Conservation (phyloP, 805 yeast genomes). For the Wickerhamomyces silvicola region DNA sequence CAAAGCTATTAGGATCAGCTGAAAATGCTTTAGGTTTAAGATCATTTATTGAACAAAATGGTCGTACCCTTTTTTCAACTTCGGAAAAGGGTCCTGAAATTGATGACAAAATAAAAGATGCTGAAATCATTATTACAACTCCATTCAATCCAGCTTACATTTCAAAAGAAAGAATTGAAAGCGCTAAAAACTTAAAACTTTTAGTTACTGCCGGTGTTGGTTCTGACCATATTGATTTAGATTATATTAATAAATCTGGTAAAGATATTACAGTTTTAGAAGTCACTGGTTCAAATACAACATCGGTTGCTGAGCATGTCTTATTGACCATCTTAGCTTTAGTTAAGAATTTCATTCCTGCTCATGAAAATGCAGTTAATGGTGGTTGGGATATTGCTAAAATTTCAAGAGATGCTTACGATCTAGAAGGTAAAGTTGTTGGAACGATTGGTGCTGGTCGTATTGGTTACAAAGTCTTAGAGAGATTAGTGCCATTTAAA, state of each 20-base stretch:
- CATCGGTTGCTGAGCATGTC: slow-evolving; percentile 77
- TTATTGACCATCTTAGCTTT: slow-evolving; percentile 65
- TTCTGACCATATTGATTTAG: slow-evolving; percentile 71
- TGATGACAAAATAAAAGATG: slow-evolving; percentile 61
- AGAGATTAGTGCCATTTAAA: slow-evolving; percentile 65
- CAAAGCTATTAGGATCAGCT: slow-evolving; percentile 58
- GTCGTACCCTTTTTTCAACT: slow-evolving; percentile 63
- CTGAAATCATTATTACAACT: slow-evolving; percentile 73
- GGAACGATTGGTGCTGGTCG: slow-evolving; percentile 83
- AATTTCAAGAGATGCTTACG: slow-evolving; percentile 66
- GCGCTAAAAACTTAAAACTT: slow-evolving; percentile 65
- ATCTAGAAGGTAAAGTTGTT: slow-evolving; percentile 67
- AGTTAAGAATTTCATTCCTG: slow-evolving; percentile 73
- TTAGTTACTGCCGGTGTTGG: slow-evolving; percentile 82
- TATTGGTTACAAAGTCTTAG: slow-evolving; percentile 71
- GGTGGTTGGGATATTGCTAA: slow-evolving; percentile 76
- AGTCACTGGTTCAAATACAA: slow-evolving; percentile 79
- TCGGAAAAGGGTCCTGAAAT: slow-evolving; percentile 61
- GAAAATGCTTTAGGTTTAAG: slow-evolving; percentile 74
- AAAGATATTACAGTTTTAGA: slow-evolving; percentile 62
- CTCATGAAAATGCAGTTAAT: slow-evolving; percentile 57
- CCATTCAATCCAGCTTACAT: slow-evolving; percentile 82
- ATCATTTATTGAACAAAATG: slow-evolving; percentile 54
- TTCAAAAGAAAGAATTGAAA: slow-evolving; percentile 55
- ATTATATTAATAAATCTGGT: slow-evolving; percentile 53